Percentiles rank a stretch among this genome's conserved stretches.
phyloP scores from a whole-genome alignment of 768 basidiomycete genomes.

The Aureoboletus auriporus region DNA sequence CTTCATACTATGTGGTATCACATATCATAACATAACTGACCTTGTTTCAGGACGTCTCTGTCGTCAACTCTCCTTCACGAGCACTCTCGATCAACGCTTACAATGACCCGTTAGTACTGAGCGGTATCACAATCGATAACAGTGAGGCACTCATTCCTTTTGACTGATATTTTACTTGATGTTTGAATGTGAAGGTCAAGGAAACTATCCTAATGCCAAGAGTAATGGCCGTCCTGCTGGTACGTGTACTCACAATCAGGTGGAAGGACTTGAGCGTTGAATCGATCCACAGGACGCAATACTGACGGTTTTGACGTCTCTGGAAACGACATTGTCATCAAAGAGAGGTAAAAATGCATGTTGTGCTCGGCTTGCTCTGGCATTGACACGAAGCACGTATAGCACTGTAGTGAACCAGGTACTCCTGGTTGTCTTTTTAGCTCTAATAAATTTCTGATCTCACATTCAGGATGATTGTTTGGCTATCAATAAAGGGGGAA shows the following conservation, averaged over 20 bases:
- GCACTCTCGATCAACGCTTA: slow-evolving; percentile 28
- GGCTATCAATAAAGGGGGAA: slow-evolving; percentile 40
- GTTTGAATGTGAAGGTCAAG: slow-evolving; percentile 38
- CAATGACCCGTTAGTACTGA: slow-evolving; percentile 35
- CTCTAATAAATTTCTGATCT: not conserved
- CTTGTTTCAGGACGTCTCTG: slow-evolving; percentile 28
- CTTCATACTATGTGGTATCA: not conserved
- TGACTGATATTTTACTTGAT: not conserved
- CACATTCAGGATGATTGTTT: slow-evolving; percentile 58
- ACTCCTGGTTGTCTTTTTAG: not conserved
- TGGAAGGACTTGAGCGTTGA: not conserved
- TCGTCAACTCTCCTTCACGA: slow-evolving; percentile 39
- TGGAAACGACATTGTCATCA: slow-evolving; percentile 35
- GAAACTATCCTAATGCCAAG: slow-evolving; percentile 47
- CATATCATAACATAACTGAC: not conserved
- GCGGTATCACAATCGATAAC: slow-evolving; percentile 49
- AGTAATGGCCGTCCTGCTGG: slow-evolving; percentile 50
- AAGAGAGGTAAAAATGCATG: slow-evolving; percentile 11
- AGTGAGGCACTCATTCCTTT: slow-evolving; percentile 35
- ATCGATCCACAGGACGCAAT: slow-evolving; percentile 34
- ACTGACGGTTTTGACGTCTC: slow-evolving; percentile 49
- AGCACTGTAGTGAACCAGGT: slow-evolving; percentile 28
- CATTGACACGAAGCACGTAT: not conserved
- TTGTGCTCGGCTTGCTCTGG: not conserved
- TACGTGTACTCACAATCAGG: not conserved